Percentiles rank a stretch among this genome's conserved stretches.
These are phyloP conservation scores for Penicillium frequentans DNA, from an alignment of 2,329 filamentous ascomycete species.

Conservation along the genomic window DNA sequence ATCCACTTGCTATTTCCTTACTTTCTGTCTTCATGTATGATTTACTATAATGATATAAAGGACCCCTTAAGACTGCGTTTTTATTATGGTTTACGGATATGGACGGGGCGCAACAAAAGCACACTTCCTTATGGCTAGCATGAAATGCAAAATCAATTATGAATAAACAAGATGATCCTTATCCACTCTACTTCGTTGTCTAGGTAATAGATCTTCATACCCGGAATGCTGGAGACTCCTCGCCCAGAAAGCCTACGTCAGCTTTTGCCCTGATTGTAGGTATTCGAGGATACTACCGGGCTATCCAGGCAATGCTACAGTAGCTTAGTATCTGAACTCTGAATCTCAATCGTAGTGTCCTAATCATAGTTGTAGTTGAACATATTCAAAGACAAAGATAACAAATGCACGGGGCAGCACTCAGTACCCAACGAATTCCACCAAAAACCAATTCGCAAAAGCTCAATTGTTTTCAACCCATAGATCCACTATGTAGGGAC, in stretches of 20 bases:
- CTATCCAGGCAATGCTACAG: not conserved
- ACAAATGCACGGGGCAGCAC: not conserved
- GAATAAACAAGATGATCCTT: not conserved
- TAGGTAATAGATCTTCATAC: not conserved
- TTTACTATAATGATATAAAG: slow-evolving; percentile 7
- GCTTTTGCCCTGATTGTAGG: not conserved
- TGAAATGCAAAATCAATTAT: not conserved
- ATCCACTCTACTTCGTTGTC: not conserved
- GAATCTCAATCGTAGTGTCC: not conserved
- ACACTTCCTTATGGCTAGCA: not conserved
- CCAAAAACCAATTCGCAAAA: not conserved
- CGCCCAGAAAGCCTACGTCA: not conserved
- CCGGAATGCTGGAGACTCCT: not conserved
- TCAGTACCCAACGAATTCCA: not conserved
- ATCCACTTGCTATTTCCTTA: not conserved
- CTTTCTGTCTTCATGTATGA: not conserved
- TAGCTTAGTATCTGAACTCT: not conserved
- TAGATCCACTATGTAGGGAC: not conserved
- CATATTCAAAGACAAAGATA: not conserved
- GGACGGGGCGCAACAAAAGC: not conserved
- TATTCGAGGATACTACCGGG: not conserved
- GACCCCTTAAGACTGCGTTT: not conserved
- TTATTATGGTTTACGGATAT: not conserved
- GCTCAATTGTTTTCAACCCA: not conserved
- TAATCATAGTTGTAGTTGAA: not conserved